Percentiles rank a stretch among this genome's conserved stretches.
phyloP scores from a whole-genome alignment of 805 yeast species.

The Ogataea allantospora region DNA sequence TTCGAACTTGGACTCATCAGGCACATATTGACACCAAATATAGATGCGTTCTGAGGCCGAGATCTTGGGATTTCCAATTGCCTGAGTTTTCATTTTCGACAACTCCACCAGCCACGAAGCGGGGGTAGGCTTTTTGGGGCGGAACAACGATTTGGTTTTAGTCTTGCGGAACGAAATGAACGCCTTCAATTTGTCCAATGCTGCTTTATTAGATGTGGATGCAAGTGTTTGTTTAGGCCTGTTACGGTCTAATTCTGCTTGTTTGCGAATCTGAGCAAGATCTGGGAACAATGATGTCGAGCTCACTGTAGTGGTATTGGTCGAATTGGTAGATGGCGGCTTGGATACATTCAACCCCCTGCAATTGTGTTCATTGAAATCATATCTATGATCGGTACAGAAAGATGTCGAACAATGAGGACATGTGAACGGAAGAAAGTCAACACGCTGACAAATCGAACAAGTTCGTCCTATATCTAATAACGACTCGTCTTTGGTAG shows the following conservation, averaged over 20 bases:
- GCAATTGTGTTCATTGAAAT: slow-evolving; percentile 35
- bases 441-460: slow-evolving; percentile 48
- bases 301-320: background rate
- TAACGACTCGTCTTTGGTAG: slow-evolving; percentile 33
- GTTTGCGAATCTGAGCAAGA: slow-evolving; percentile 40
- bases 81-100: slow-evolving; percentile 42
- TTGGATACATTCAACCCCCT: slow-evolving; percentile 12
- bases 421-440: slow-evolving; percentile 59
- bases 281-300: slow-evolving; percentile 49
- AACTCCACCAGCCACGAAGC: slow-evolving; percentile 34
- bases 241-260: slow-evolving; percentile 33
- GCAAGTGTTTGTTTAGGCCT: slow-evolving; percentile 14
- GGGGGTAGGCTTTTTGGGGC: slow-evolving; percentile 15
- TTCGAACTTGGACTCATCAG: slow-evolving; percentile 25
- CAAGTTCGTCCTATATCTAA: slow-evolving; percentile 62
- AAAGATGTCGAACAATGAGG: slow-evolving; percentile 38
- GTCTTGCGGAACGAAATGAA: slow-evolving; percentile 18
- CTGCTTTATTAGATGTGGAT: slow-evolving; percentile 19
- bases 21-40: slow-evolving; percentile 45
- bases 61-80: slow-evolving; percentile 52
- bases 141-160: slow-evolving; percentile 9
- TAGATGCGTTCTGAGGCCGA: slow-evolving; percentile 45
- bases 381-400: slow-evolving; percentile 49
- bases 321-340: slow-evolving; percentile 34
- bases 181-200: slow-evolving; percentile 23